Evolutionary conservation across 176 grass and related monocot species (phyloP).

Genomic region (Saccharum spontaneum): DNA sequence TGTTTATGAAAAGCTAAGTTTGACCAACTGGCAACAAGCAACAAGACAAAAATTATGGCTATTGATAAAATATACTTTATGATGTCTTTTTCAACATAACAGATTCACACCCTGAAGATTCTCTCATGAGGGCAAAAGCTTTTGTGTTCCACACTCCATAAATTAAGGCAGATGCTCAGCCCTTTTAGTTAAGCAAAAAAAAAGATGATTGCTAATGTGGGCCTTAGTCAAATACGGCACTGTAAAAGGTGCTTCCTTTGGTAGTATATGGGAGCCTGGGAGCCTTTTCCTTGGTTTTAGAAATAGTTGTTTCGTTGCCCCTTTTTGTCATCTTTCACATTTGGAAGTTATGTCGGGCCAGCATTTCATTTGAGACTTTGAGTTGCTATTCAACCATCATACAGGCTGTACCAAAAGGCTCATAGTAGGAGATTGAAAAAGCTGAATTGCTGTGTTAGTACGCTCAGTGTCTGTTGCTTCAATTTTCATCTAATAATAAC

Average conservation of each 20-base stretch:
- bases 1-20: slow-evolving; percentile 33
- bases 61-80: slow-evolving; percentile 41
- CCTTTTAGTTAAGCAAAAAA: slow-evolving; percentile 40
- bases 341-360: slow-evolving; percentile 42
- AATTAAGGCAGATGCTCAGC: slow-evolving; percentile 36
- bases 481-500: not conserved
- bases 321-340: slow-evolving; percentile 49
- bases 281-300: slow-evolving; percentile 59
- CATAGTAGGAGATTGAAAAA: not conserved
- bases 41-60: slow-evolving; percentile 38
- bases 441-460: not conserved
- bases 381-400: slow-evolving; percentile 28
- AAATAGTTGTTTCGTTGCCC: slow-evolving; percentile 50
- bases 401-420: slow-evolving; percentile 27
- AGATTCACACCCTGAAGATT: slow-evolving; percentile 44
- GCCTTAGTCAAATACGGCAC: slow-evolving; percentile 62
- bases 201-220: slow-evolving; percentile 43
- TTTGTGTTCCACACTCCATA: slow-evolving; percentile 36
- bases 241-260: slow-evolving; percentile 56
- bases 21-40: slow-evolving; percentile 37
- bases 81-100: slow-evolving; percentile 43
- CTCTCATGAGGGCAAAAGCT: slow-evolving; percentile 32
- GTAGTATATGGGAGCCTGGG: slow-evolving; percentile 35
- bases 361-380: slow-evolving; percentile 14
- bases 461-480: not conserved